phyloP scores from a whole-genome alignment of 495 filamentous ascomycete genomes.

The Pyrenopolyporus hunteri region DNA sequence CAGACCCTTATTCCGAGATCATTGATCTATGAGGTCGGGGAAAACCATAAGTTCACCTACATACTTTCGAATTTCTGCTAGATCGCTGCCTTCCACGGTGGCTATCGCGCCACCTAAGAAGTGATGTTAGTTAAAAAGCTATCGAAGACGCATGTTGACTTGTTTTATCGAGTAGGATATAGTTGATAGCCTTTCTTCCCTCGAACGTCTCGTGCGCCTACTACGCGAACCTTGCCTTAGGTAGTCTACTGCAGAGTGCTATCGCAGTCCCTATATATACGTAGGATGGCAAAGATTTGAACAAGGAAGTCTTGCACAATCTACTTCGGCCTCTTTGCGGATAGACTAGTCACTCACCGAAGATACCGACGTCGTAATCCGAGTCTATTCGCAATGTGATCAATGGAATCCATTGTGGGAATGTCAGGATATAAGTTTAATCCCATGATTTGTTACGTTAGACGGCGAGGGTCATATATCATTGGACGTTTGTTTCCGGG shows the following conservation, averaged over 20 bases:
- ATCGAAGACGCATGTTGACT: neutral
- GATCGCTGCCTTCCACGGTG: no score
- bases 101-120: neutral
- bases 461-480: no score
- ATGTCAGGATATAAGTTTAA: neutral
- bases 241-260: neutral
- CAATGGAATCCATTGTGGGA: no score
- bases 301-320: neutral
- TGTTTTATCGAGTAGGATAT: neutral
- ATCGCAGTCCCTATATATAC: no score
- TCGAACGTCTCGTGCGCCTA: constrained; percentile 9
- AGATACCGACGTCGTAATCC: neutral
- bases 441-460: no score
- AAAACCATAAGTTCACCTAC: constrained; percentile 83
- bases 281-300: neutral
- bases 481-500: no score
- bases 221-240: neutral
- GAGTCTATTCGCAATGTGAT: constrained; percentile 1
- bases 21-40: constrained; percentile 82
- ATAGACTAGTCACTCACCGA: neutral
- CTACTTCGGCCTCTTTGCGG: constrained; percentile 25
- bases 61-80: no score
- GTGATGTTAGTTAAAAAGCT: neutral
- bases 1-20: constrained; percentile 81
- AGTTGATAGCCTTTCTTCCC: constrained; percentile 9